Base-by-base conservation (phyloP, 192 early-diverging fungal species). In the Endogone sp. region DNA sequence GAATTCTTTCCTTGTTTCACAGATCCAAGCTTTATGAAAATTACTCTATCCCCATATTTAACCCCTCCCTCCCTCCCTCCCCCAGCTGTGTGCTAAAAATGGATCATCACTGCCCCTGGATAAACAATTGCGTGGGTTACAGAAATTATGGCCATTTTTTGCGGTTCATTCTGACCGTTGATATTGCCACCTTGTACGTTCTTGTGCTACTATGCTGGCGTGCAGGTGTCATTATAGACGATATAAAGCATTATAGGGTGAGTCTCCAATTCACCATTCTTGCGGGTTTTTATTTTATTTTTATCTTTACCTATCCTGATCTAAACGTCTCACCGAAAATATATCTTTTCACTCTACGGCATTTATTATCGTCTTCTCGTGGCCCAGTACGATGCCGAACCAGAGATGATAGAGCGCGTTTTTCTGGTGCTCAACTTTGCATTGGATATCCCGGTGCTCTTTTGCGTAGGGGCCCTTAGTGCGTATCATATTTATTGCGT, bases 51-150 rank as follows among this genome's bases (percentile, higher is more conserved):
- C 37, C 37, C 16, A n/a, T n/a, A n/a, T n/a, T n/a, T n/a, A n/a
- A n/a, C n/a, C n/a, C n/a, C n/a, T n/a, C n/a, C n/a, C n/a, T n/a
- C n/a, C n/a, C n/a, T 1, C 0, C 24, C 59, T 9, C 22, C 22
- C 27, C 24, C 21, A 60, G 59, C 62, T 94, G 93, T 81, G 88
- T 94, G 30, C 85, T 94, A 57, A 94, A 92, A 75, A 93, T 94
- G 93, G 93, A 94, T 64, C 93, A 94, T 69, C 93, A 94, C 69
- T 94, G 93, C 65, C 96, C 95, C 4, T 99, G 93, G 91, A 85
- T 96, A 67, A 86, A 91, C 79, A 91, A 94, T 77, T 96, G 94
- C 71, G 81, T 98, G 65, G 91, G 92, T 60, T 82, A 92, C 75
- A 76, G 67, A 67, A 90, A 94, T 81, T 83, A 88, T 65, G 75